Conservation (phyloP, 257 asterid species). For the Forsythia suspensa region DNA sequence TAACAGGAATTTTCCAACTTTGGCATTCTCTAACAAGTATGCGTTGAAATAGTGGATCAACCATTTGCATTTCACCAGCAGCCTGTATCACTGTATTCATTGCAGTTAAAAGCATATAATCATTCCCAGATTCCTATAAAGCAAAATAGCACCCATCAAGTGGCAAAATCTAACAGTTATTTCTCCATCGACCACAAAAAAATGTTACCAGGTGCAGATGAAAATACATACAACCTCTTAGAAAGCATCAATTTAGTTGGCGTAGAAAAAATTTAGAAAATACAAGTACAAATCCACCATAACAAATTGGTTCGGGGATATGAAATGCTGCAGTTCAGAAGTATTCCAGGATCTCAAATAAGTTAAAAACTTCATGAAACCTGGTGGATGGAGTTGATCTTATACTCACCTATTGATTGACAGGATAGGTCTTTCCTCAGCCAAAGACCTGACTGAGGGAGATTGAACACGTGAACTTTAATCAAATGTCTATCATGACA, state of each 20-base stretch:
- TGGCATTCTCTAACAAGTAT: constrained; percentile 84
- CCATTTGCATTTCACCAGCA: constrained; percentile 95
- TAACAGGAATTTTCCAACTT: constrained; percentile 72
- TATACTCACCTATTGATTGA: background rate
- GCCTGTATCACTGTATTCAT: constrained; percentile 78
- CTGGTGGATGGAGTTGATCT: background rate
- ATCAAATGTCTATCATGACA: too few relatives aligned
- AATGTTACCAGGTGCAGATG: background rate
- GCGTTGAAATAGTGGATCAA: constrained; percentile 94
- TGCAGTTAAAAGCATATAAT: constrained; percentile 13
- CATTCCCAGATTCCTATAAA: constrained; percentile 1
- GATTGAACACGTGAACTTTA: background rate
- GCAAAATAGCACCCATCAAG: constrained; percentile 3
- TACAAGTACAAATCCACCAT: background rate
- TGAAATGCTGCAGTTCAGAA: background rate
- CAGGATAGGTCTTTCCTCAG: background rate
- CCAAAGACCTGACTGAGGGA: background rate
- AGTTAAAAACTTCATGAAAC: background rate
- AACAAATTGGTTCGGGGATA: background rate
- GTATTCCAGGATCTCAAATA: background rate
- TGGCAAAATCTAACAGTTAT: background rate
- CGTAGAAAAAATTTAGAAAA: background rate
- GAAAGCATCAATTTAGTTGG: background rate
- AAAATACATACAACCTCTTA: background rate
- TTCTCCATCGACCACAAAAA: background rate